These are phyloP conservation scores for Monosporozyma yasuniensis DNA, from an alignment of 805 yeast species.

Conservation along the genomic window DNA sequence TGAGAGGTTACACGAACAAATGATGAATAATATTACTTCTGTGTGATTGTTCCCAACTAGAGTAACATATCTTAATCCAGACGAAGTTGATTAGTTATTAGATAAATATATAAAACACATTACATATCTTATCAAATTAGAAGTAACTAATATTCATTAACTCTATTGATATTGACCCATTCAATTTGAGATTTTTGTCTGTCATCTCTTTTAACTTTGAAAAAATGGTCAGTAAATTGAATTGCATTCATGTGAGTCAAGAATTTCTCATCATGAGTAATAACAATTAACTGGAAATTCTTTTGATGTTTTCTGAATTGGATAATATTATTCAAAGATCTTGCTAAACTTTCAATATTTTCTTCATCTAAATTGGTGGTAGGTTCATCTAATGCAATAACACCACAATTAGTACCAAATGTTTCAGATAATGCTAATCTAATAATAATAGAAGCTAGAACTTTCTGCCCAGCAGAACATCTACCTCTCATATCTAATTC, in stretches of 20 bases:
- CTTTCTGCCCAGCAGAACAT: slow-evolving; percentile 97
- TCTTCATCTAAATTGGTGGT: slow-evolving; percentile 90
- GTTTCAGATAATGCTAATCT: slow-evolving; percentile 90
- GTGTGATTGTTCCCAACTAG: too few species aligned
- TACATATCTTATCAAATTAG: too few species aligned
- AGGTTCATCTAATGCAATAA: slow-evolving; percentile 95
- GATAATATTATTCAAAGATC: slow-evolving; percentile 66
- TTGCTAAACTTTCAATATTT: slow-evolving; percentile 81
- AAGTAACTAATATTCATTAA: slow-evolving; percentile 18
- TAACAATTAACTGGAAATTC: slow-evolving; percentile 89
- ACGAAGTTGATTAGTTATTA: too few species aligned
- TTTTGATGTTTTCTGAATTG: slow-evolving; percentile 64
- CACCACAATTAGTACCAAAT: slow-evolving; percentile 90
- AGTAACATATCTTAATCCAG: too few species aligned
- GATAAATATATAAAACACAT: too few species aligned
- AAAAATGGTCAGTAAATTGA: slow-evolving; percentile 79
- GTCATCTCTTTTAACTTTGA: slow-evolving; percentile 69
- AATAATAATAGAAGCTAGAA: slow-evolving; percentile 82
- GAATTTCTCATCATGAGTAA: slow-evolving; percentile 93
- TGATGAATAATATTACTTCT: too few species aligned
- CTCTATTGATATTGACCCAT: slow-evolving; percentile 39
- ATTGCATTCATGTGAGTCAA: slow-evolving; percentile 77
- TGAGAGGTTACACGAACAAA: too few species aligned
- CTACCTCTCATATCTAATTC: slow-evolving; percentile 97
- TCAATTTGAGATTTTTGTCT: slow-evolving; percentile 73